Conservation (phyloP, 257 asterid species). For the Paraleonurus japonicus region DNA sequence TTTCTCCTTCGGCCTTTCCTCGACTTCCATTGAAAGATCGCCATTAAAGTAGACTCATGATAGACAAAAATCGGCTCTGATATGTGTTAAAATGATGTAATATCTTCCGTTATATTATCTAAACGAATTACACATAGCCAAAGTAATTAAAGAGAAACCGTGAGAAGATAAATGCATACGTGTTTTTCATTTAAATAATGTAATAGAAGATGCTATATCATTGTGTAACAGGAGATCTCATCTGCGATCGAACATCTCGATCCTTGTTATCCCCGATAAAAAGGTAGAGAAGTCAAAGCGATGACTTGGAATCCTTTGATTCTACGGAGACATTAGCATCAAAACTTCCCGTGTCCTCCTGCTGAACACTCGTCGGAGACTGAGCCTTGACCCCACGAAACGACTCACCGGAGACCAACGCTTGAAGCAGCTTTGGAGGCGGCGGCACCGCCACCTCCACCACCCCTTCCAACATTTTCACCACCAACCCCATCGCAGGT, state of each 20-base stretch:
- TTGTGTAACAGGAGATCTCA: not conserved
- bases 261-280: not conserved
- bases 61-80: not conserved
- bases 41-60: not conserved
- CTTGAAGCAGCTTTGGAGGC: conserved; percentile 79
- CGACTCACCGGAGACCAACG: conserved; percentile 79
- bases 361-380: conserved; percentile 36
- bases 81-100: no score
- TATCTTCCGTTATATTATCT: not conserved
- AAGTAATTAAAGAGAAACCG: no score
- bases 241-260: no score
- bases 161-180: no score
- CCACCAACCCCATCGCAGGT: conserved; percentile 85
- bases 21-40: not conserved
- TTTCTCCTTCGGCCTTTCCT: not conserved
- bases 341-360: conserved; percentile 26
- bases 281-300: conserved; percentile 10
- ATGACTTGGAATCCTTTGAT: conserved; percentile 40
- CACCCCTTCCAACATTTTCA: conserved; percentile 86
- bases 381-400: conserved; percentile 53
- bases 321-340: conserved; percentile 32
- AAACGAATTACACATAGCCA: no score
- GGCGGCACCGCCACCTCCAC: conserved; percentile 65
- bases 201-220: not conserved
- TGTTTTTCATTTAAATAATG: no score